Base-by-base conservation (phyloP, 78 protist genomes). In the Planoprotostelium fungivorum region DNA sequence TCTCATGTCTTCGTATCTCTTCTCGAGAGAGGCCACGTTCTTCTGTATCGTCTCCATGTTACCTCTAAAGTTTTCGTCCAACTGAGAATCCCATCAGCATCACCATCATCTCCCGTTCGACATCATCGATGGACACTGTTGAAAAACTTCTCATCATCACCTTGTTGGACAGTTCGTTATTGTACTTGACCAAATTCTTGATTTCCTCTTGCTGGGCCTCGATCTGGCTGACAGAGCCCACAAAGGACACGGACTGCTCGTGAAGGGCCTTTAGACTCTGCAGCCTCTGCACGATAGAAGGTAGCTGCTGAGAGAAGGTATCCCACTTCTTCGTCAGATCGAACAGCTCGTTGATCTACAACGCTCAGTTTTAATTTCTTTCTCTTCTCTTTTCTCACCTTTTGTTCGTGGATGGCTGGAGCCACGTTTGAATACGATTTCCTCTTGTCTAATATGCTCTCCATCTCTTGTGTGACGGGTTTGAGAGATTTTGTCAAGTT, bases 301-400 rank as follows among this genome's bases (percentile, higher is more conserved):
- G 94, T 31, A 92, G 37, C 63, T 92, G 94, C 84, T 88, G 91
- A 5, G 91, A 51, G 39, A 89, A 38, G 36, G 35, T 0, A 89
- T 92, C 94, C 94, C 94, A 92, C 31, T 39, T 84, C 63, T 88
- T 89, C 91, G 89, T 92, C 23, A 38, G 29, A 9, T 92, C 94
- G 63, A 36, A 92, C 23, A 92, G 84, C 29, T 89, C 88, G 84
- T 88, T 89, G 31, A 92, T 92, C 63, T 92, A 89, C 84, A 51
- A 51, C 73, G 5, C 16, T 51, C 73, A 51, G 73, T 25, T 51
- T 16, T 51, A 51, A 51, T 51, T 16, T 25, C 73, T 51, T n/a
- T n/a, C n/a, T n/a, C n/a, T n/a, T n/a, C n/a, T n/a, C n/a, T n/a
- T n/a, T n/a, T n/a, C n/a, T 25, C 16, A 51, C 73, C 73, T 51